Evolutionary conservation across 495 filamentous ascomycete genomes (phyloP).

Genomic region (Aspergillus heteromorphus): DNA sequence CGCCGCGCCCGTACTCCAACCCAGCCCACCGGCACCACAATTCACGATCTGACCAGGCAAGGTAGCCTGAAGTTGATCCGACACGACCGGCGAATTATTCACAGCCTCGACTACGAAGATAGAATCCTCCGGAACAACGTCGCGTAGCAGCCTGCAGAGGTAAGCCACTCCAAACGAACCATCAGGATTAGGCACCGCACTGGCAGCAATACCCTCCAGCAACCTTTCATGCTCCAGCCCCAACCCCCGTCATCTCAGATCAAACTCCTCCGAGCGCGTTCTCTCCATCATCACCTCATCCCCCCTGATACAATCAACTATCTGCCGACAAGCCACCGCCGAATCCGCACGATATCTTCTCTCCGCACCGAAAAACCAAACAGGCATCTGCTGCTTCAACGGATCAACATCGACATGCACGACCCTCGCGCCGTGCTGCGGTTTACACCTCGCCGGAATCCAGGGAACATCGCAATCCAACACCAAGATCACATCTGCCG

Average conservation of each 20-base stretch:
- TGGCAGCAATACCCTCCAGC: not conserved
- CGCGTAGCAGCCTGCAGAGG: constrained; percentile 55
- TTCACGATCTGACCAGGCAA: constrained; percentile 72
- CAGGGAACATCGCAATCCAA: constrained; percentile 76
- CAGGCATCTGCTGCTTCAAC: constrained; percentile 77
- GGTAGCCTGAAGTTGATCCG: constrained; percentile 69
- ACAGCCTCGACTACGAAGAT: constrained; percentile 82
- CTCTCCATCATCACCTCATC: not conserved
- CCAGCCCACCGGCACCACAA: constrained; percentile 83
- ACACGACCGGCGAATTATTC: constrained; percentile 68
- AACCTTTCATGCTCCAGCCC: not conserved
- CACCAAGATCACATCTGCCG: constrained; percentile 79
- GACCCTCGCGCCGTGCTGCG: constrained; percentile 45
- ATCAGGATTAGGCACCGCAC: not conserved
- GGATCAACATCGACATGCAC: constrained; percentile 82
- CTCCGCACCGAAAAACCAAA: not conserved
- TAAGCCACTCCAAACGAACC: constrained; percentile 47
- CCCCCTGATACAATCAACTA: not conserved
- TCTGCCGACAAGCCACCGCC: not conserved
- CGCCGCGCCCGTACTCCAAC: constrained; percentile 84
- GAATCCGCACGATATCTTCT: not conserved
- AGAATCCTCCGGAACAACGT: constrained; percentile 63
- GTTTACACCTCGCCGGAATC: constrained; percentile 53
- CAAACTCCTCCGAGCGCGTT: too few species aligned
- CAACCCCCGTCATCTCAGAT: too few species aligned